Evolutionary conservation across 768 basidiomycete genomes (phyloP).

Genomic region (Russula virescens): DNA sequence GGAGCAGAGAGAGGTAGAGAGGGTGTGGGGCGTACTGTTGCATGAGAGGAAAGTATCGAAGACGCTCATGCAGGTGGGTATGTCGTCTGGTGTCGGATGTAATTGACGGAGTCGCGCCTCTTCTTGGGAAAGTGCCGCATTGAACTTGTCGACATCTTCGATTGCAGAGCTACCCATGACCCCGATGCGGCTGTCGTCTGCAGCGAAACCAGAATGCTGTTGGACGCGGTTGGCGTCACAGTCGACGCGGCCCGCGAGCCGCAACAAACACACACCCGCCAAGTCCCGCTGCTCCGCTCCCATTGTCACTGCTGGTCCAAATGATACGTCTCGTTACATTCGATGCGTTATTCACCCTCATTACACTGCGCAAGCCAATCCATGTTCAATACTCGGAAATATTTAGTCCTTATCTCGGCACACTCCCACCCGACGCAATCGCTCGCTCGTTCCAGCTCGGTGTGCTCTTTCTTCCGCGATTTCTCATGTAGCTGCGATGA

Average conservation of each 20-base stretch:
- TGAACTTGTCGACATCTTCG: conserved; percentile 35
- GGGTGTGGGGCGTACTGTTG: conserved; percentile 45
- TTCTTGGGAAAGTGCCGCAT: conserved; percentile 60
- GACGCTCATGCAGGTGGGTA: conserved; percentile 74
- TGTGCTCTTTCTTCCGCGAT: conserved; percentile 27
- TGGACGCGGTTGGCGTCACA: too few relatives aligned
- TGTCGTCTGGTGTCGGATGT: conserved; percentile 71
- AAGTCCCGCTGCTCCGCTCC: too few relatives aligned
- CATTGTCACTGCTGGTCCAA: not conserved
- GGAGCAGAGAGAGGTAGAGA: not conserved
- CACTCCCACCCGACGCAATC: conserved; percentile 46
- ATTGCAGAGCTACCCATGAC: not conserved
- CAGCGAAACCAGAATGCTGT: not conserved
- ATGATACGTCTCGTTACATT: conserved; percentile 68
- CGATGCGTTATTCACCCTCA: conserved; percentile 70
- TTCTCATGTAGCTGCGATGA: not conserved
- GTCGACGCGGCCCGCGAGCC: not conserved
- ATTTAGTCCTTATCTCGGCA: conserved; percentile 64
- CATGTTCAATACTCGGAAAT: conserved; percentile 58
- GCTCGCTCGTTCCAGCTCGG: conserved; percentile 56
- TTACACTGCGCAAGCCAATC: conserved; percentile 62
- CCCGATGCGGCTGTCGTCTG: not conserved
- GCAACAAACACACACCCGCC: too few relatives aligned
- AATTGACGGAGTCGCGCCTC: conserved; percentile 54
- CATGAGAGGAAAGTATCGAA: conserved; percentile 71